Evolutionary conservation across 2,329 filamentous ascomycete species (phyloP), one percentile per base, ranked within the genome.

Genomic region (Coniochaeta sp.): DNA sequence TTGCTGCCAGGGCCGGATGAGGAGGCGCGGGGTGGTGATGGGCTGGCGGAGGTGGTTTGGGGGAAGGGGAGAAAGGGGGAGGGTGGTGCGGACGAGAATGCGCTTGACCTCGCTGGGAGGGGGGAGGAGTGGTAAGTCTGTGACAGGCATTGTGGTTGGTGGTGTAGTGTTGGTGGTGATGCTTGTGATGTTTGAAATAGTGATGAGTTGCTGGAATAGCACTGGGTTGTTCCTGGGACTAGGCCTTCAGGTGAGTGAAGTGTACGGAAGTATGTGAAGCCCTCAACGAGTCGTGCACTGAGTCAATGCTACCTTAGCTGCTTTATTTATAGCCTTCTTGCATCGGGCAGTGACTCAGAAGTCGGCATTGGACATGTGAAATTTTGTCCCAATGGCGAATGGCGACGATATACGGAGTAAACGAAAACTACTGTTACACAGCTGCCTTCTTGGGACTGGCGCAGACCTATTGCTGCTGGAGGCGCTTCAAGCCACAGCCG

Each of bases 1-100:
- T 16, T 71, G 63, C 1, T 60, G 58, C 33, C 79, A 65, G 2
- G 77, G 76, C n/a, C 82, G 71, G 49, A 87, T 64, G 24, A 79
- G 60, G 18, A 87, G 71, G 6, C 82, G 75, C 49, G 74, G 64
- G 3, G 82, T 85, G 48, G 58, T 61, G 51, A 81, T 68, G 2
- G 65, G 61, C 8, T 62, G 52, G 6, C 77, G 69, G 16, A 66
- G 62, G 14, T 58, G 51, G 50, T 69, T 70, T 4, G 67, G 63
- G 5, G 72, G 75, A 1, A 76, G 62, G 0, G 73, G 73, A 3
- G 53, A 51, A 9, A 63, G 60, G 1, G 79, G 78, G 12, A 76
- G 65, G 1, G 71, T 76, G 20, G 77, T 77, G 61, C 71, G 74
- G 53, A 81, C 69, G 40, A 63, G 73, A 53, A 73, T 58, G 47